Evolutionary conservation across 768 basidiomycete species (phyloP), one percentile per base, ranked within the genome.

Genomic region (Porphyrellus cyaneotinctus): DNA sequence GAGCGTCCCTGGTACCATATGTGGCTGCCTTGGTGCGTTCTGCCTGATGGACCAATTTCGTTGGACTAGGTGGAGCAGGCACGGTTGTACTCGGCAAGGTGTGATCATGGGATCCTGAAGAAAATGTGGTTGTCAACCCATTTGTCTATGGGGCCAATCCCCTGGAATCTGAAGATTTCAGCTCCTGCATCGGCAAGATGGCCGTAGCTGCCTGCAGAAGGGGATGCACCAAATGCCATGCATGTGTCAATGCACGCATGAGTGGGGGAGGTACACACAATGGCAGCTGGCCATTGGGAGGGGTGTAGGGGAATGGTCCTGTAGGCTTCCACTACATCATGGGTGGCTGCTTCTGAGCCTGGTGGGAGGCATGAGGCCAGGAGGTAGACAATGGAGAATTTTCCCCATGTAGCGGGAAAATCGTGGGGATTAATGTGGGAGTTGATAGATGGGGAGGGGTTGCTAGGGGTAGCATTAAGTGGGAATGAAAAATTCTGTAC

Each of bases 121-220:
- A 51, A 57, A 35, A 55, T 30, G 17, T 53, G 54, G 8, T 51
- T 24, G 7, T 49, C 60, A 56, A 28, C 26, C 26, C 26, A 28
- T 28, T 28, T 28, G 26, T 58, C 45, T 0, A 60, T 9, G 0
- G 51, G 56, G 0, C 53, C 42, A 1, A 56, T 47, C 1, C 58
- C 55, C 0, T 31, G 13, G 0, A 0, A 1, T 0, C 49, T 1
- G 36, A 51, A 11, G 0, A 58, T 43, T 5, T 60, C 47, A 1
- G 38, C 45, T 11, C 17, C 53, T 17, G 47, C 52, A 35, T 64
- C 61, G 1, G 54, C 54, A 0, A 62, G 0, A 10, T 44, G n/a
- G 0, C 56, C 41, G 30, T 60, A 60, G n/a, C n/a, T n/a, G n/a
- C n/a, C n/a, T 6, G 39, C 46, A 9, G 48, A 36, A 0, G 57